Conservation (phyloP, 345 rosid species). For the Lepidium didymum region DNA sequence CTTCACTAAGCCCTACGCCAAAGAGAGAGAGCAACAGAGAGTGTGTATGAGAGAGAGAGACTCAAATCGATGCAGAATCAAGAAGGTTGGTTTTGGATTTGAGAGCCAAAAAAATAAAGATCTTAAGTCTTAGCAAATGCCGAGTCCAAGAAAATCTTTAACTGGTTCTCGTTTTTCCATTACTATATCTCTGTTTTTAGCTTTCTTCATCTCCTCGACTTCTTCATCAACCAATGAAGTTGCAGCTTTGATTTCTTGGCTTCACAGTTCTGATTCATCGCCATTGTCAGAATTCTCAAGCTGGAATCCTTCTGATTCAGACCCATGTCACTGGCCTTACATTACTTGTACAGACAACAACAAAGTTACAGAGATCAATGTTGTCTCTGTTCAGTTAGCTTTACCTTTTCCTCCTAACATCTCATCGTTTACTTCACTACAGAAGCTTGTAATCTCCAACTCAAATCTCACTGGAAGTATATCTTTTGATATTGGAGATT, state of each 20-base stretch:
- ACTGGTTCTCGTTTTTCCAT: slow-evolving; percentile 21
- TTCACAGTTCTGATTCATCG: slow-evolving; percentile 34
- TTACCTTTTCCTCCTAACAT: slow-evolving; percentile 54
- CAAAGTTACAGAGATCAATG: slow-evolving; percentile 49
- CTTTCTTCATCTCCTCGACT: slow-evolving; percentile 15
- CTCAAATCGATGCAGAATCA: slow-evolving; percentile 51
- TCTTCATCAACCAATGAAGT: slow-evolving; percentile 43
- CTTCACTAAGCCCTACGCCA: slow-evolving; percentile 29
- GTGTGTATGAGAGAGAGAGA: slow-evolving; percentile 27
- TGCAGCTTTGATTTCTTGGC: slow-evolving; percentile 43
- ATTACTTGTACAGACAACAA: slow-evolving; percentile 41
- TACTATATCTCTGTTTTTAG: slow-evolving; percentile 15
- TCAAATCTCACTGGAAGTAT: slow-evolving; percentile 63
- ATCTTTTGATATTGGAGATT: slow-evolving; percentile 47
- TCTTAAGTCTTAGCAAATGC: slow-evolving; percentile 42
- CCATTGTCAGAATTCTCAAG: slow-evolving; percentile 36
- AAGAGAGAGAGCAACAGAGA: background rate
- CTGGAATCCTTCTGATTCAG: slow-evolving; percentile 54
- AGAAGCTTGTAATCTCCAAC: slow-evolving; percentile 47
- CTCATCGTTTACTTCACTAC: slow-evolving; percentile 43
- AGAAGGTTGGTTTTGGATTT: slow-evolving; percentile 52
- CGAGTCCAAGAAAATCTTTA: slow-evolving; percentile 45
- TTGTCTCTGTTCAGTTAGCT: slow-evolving; percentile 49
- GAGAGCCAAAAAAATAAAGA: slow-evolving; percentile 35
- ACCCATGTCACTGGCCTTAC: slow-evolving; percentile 66